Evolutionary conservation across 495 filamentous ascomycete species (phyloP), one percentile per base, ranked within the genome.

Genomic region (Daldinia vernicosa): DNA sequence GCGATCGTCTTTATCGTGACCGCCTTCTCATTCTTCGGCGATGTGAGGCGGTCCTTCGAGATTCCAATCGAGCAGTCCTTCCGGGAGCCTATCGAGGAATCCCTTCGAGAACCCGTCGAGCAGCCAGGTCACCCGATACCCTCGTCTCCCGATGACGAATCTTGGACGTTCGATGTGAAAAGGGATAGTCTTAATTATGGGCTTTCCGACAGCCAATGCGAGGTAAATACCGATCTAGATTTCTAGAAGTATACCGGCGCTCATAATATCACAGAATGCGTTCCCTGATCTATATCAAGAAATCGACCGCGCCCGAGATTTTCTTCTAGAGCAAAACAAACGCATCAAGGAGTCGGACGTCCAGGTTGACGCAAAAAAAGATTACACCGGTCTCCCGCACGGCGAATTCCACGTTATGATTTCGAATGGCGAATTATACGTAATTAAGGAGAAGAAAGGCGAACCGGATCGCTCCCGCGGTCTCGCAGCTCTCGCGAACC

Each of bases 381-480:
- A 63, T 11, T 67, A 67, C 22, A 72, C 69, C 15, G 69, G 69
- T 7, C 53, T 60, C 3, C 40, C 54, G 37, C 69, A 72, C 37
- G 69, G 69, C 17, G 69, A 72, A 59, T 72, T 72, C 17, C 69
- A 67, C 35, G 69, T 55, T 30, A 72, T 72, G 69, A 64, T 72
- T 47, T 56, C 60, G 3, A 72, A 72, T 26, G 69, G 69, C 45
- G 63, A 72, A 28, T 14, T 72, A 6, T 72, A 72, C 55, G 59
- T 72, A 11, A 63, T 72, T 11, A 37, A 63, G 53, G 69, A 72
- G 45, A 72, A 63, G 53, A 72, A 64, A 27, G 69, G 69, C 28
- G 69, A 72, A 19, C 69, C 69, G 9, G 69, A 72, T 51, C 69
- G 69, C 9, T 72, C 70, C 19, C 70, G 70, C 3, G 65, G 64